phyloP scores from a whole-genome alignment of 106 monocot genomes.

The Alisma plantagoaquatica region DNA sequence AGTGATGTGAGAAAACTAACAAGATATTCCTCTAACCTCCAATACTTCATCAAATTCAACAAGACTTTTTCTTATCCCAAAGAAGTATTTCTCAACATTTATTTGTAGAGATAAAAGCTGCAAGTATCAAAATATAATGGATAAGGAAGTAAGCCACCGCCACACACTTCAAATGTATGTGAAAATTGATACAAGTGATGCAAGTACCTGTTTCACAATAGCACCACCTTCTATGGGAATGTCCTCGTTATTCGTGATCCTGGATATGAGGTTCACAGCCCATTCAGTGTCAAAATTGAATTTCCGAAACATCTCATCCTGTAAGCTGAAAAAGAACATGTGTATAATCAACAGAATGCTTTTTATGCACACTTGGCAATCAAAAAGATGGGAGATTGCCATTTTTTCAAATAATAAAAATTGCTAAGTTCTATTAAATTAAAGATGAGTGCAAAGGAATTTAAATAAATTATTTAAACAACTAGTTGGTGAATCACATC shows the following conservation, averaged over 20 bases:
- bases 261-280: constrained; percentile 96
- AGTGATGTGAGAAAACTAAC: too few relatives aligned
- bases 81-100: constrained; percentile 94
- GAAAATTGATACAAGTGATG: too few relatives aligned
- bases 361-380: too few relatives aligned
- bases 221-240: constrained; percentile 79
- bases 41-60: constrained; percentile 99
- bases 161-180: too few relatives aligned
- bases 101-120: constrained; percentile 91
- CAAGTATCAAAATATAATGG: constrained; percentile 1
- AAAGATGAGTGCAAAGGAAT: too few relatives aligned
- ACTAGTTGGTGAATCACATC: too few relatives aligned
- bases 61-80: constrained; percentile 92
- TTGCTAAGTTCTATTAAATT: too few relatives aligned
- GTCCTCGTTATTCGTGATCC: constrained; percentile 91
- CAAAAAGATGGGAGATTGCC: too few relatives aligned
- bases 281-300: constrained; percentile 99
- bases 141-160: too few relatives aligned
- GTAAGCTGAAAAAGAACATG: constrained; percentile 43
- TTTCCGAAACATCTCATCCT: constrained; percentile 99
- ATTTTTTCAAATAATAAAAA: too few relatives aligned
- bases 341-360: neutral
- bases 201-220: constrained; percentile 88
- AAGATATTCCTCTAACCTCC: too few relatives aligned
- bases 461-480: too few relatives aligned